Evolutionary conservation across 176 grass and related monocot genomes (phyloP), one percentile per base, ranked within the genome.

Genomic region (Tillandsia leiboldiana): DNA sequence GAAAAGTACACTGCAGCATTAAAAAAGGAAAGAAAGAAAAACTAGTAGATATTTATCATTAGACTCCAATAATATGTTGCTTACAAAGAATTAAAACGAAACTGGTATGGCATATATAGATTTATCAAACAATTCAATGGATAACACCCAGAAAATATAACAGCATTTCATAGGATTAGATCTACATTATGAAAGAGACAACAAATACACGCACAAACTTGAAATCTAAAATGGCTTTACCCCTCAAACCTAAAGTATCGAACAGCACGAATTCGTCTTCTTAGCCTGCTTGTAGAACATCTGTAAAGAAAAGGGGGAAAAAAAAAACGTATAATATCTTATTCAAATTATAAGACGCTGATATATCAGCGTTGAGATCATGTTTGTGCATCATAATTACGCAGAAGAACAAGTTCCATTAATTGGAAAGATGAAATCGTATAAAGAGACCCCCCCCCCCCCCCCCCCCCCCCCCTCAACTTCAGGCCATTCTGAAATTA

Each of bases 221-320:
- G 33, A 59, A 59, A n/a, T 56, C 53, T 56, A 56, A 56, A 56
- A 56, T 14, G 15, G 13, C 6, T 13, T 14, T 56, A 18, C 7
- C 15, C 12, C 20, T 59, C 54, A 59, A 7, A 18, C 63, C 81
- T 82, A 93, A 29, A 97, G 89, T 78, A 97, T 78, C 26, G 94
- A 86, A 85, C 94, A 97, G 58, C 89, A 97, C 23, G 80, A 78
- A 75, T 97, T 97, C 73, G 89, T 93, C 80, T 97, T 97, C 86
- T 90, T 97, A 26, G 93, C 89, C 62, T 97, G 89, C 79, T 97
- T 97, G 72, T 97, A 97, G 77, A 97, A 97, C 93, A 97, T 97
- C 94, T 97, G 86, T 69, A 74, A 53, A 76, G 29, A 79, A 61
- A 0, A 7, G 33, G 33, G 29, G 3, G 0, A 2, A 2, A 10